Evolutionary conservation across 2,329 filamentous ascomycete species (phyloP).

Genomic region (Trichoderma guizhouense): DNA sequence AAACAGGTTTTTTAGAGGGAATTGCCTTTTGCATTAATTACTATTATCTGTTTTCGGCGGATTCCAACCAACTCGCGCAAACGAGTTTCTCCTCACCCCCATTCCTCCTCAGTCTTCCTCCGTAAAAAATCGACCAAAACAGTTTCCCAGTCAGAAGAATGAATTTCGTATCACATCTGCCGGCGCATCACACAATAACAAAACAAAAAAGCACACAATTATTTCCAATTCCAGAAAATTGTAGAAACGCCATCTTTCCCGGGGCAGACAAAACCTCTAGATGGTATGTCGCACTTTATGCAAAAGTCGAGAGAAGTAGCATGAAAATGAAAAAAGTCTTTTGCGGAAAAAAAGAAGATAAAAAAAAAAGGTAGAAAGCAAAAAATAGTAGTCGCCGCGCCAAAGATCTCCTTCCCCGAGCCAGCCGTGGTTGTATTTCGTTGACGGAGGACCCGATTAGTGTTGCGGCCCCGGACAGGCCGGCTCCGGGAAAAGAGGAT

Average conservation of each 20-base stretch:
- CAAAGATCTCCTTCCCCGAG: neutral
- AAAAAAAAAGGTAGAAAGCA: neutral
- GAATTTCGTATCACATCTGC: constrained; percentile 15
- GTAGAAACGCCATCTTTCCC: constrained; percentile 17
- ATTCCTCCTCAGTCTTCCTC: neutral
- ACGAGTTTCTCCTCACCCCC: neutral
- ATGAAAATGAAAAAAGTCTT: neutral
- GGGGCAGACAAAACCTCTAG: constrained; percentile 4
- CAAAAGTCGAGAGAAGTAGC: constrained; percentile 15
- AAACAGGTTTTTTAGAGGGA: neutral
- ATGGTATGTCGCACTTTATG: constrained; percentile 11
- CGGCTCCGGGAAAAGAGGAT: constrained; percentile 3
- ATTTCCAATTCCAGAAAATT: constrained; percentile 9
- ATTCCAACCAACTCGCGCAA: constrained; percentile 1
- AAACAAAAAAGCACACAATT: constrained; percentile 1
- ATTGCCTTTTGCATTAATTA: constrained; percentile 14
- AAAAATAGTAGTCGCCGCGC: neutral
- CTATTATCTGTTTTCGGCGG: constrained; percentile 13
- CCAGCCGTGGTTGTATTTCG: constrained; percentile 6
- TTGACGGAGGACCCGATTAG: constrained; percentile 6
- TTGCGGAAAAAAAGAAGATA: neutral
- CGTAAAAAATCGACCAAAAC: neutral
- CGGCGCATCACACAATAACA: constrained; percentile 8
- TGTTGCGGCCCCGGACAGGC: constrained; percentile 12
- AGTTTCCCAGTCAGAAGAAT: neutral